A percentile compares a stretch with the other conserved stretches of the same genome.
phyloP scores from a whole-genome alignment of 345 rosid genomes.

The Gossypium arboreum region DNA sequence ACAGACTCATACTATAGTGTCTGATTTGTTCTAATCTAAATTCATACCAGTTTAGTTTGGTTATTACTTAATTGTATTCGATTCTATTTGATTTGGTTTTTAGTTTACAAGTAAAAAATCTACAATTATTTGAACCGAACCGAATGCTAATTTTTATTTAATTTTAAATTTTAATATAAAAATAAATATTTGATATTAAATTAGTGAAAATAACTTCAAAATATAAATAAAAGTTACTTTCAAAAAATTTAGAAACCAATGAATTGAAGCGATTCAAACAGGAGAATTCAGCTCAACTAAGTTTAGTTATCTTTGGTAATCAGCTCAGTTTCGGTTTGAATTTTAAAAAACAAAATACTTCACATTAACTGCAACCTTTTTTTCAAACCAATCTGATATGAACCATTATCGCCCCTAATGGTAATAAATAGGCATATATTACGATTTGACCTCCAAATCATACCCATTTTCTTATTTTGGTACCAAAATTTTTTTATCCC shows the following conservation, averaged over 20 bases:
- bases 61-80: background rate
- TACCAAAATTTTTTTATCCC: too few species aligned
- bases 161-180: background rate
- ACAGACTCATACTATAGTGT: background rate
- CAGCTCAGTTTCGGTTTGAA: background rate
- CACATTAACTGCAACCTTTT: background rate
- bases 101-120: background rate
- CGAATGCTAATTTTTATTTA: background rate
- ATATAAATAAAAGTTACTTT: background rate
- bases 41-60: background rate
- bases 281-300: background rate
- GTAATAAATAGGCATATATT: background rate
- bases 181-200: background rate
- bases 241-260: background rate
- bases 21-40: background rate
- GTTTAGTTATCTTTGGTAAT: background rate
- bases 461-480: too few species aligned
- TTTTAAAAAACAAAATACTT: background rate
- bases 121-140: background rate
- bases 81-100: background rate
- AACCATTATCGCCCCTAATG: background rate
- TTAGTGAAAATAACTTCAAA: background rate
- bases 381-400: background rate
- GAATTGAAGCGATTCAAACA: background rate
- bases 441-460: too few species aligned